phyloP scores from a whole-genome alignment of 2,329 filamentous ascomycete species.

The Clonostachys rhizophaga region DNA sequence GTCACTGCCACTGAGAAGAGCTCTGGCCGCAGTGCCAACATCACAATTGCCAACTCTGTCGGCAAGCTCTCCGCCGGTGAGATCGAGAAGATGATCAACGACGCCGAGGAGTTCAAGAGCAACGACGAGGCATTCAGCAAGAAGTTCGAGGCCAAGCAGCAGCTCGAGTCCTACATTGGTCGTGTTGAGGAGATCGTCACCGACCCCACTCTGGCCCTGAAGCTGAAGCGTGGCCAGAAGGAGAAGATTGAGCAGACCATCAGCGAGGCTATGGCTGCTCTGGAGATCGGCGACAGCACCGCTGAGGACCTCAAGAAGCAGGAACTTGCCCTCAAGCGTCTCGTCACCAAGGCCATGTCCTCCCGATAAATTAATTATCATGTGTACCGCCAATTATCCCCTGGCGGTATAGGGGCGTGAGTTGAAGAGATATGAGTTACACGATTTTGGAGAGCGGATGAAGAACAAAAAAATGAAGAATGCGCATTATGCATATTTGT shows the following conservation, averaged over 20 bases:
- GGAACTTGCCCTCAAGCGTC: constrained; percentile 95
- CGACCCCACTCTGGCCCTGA: constrained; percentile 91
- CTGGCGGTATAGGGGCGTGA: neutral
- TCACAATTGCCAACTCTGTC: constrained; percentile 99
- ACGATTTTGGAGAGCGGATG: neutral
- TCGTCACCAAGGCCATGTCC: constrained; percentile 97
- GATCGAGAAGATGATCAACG: constrained; percentile 97
- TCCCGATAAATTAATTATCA: constrained; percentile 63
- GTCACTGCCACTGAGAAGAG: constrained; percentile 99
- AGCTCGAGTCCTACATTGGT: constrained; percentile 98
- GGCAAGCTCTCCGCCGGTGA: constrained; percentile 92
- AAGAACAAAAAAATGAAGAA: neutral
- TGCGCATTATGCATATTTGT: neutral
- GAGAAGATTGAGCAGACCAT: constrained; percentile 98
- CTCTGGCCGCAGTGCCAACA: constrained; percentile 96
- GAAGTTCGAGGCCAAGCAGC: constrained; percentile 98
- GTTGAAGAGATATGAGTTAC: neutral
- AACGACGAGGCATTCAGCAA: constrained; percentile 98
- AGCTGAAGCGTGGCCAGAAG: constrained; percentile 98
- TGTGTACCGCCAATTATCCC: neutral
- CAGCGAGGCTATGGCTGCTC: constrained; percentile 94
- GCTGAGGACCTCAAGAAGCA: constrained; percentile 99
- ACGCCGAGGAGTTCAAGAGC: constrained; percentile 98
- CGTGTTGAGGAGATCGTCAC: constrained; percentile 98
- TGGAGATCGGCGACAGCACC: constrained; percentile 88